Evolutionary conservation across 2,329 filamentous ascomycete species (phyloP), one percentile per base, ranked within the genome.

Genomic region (Colletotrichum tropicale): DNA sequence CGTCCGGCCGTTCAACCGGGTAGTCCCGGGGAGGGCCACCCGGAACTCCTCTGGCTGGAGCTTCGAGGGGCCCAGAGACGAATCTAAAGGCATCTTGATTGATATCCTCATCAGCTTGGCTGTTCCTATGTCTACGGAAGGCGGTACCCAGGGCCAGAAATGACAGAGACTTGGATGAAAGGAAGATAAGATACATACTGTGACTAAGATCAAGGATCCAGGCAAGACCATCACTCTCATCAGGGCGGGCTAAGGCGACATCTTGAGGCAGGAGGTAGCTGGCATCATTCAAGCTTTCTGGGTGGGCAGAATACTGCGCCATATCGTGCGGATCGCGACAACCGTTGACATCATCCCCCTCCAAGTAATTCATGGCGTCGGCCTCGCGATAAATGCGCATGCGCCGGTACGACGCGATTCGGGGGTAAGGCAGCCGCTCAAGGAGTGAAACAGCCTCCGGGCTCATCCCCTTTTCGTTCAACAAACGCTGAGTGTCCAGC

Each of bases 231-330:
- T 67, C 48, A 18, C 70, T 65, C 52, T 72, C 70, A 36, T 61
- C 43, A 18, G 70, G 70, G 4, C 62, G 18, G 32, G 70, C 61
- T 16, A 72, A 32, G n/a, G 70, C 34, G 52, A 72, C 34, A 8
- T 72, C 70, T 34, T 72, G 70, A 9, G 70, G 62, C 15, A 72
- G 70, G 21, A 72, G 32, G n/a, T 72, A 72, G 62, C 60, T 72
- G 52, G 18, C 48, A 36, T 61, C 55, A 48, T 32, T 67, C 48
- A 16, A 28, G n/a, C 62, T 62, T 0, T 21, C 28, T 5, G 48
- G 48, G 5, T 66, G 58, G 21, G 43, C 30, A 26, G 60, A 71
- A 34, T 34, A 72, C 21, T 72, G 61, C 32, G 48, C 52, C 70
- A 72, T 72, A 3, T 52, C 61, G 24, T 66, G 62, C 52, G 70